Evolutionary conservation across 139 green algal species (phyloP).

Genomic region (Chlorella sp.): DNA sequence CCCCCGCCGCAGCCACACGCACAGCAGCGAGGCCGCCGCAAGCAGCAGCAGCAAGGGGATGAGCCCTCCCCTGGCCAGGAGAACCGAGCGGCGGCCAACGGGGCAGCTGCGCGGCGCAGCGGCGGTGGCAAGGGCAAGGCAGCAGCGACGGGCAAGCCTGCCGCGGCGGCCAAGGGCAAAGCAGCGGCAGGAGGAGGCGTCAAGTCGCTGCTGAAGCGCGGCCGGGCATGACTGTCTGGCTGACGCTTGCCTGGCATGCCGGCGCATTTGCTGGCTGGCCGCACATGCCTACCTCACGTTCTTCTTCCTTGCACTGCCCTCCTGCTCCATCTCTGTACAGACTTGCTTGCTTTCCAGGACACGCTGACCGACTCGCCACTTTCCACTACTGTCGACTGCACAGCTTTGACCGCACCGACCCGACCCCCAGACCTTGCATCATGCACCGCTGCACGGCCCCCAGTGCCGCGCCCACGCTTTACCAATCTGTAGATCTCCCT

Average conservation of each 20-base stretch:
- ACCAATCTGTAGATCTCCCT: too few species aligned
- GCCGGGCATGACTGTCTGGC: background rate
- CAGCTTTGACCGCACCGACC: background rate
- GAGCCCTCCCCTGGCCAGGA: slow-evolving; percentile 1
- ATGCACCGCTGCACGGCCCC: background rate
- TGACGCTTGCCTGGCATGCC: too few species aligned
- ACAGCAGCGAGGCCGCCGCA: background rate
- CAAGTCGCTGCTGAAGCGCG: slow-evolving; percentile 14
- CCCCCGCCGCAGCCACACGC: background rate
- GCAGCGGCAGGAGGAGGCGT: background rate
- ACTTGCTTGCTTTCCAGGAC: background rate
- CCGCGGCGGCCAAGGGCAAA: background rate
- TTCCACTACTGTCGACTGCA: background rate
- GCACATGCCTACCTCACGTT: background rate
- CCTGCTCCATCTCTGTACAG: background rate
- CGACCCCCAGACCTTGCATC: background rate
- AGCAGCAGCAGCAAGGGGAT: background rate
- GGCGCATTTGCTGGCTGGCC: too few species aligned
- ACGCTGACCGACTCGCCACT: background rate
- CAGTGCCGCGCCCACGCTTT: background rate
- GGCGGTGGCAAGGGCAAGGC: background rate
- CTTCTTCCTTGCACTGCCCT: background rate
- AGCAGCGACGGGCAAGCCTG: background rate
- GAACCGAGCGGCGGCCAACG: slow-evolving; percentile 2
- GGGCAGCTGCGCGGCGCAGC: background rate